Evolutionary conservation across 768 basidiomycete species (phyloP), one percentile per base, ranked within the genome.

Genomic region (Phlebiopsis flavidoalba): DNA sequence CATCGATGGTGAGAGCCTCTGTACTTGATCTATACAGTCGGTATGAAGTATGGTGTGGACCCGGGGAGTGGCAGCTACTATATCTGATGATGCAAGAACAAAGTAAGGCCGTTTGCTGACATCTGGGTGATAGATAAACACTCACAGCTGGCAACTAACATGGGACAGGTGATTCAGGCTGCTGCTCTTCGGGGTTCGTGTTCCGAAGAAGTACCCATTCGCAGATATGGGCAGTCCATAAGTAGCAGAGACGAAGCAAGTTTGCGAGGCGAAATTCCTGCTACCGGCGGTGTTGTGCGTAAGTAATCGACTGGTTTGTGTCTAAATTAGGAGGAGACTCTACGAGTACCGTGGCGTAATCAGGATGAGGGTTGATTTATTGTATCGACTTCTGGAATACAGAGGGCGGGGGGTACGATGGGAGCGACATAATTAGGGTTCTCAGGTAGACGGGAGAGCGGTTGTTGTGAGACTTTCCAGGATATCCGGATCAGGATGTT

Each of bases 401-500:
- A 43, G 40, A 43, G 6, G 40, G 11, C 17, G 10, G 40, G n/a
- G 40, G 17, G 10, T 12, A 17, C 40, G 4, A 43, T 43, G 40
- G 40, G 40, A 43, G 40, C 40, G 40, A 43, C 40, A 17, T 43
- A 31, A 31, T 31, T 31, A 31, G 40, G 40, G 40, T 17, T 43
- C 12, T 43, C n/a, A n/a, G n/a, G 40, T 43, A 43, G 40, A 43
- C 40, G 3, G 40, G 40, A 43, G 40, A 12, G 11, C 40, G 40
- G 26, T 31, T 31, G 26, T 31, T 31, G 26, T 31, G 40, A 43
- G 40, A 17, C 40, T 43, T 53, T 35, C 52, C n/a, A 53, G 35
- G 35, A 36, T 21, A 37, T 14, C 58, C 58, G 26, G 35, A 52
- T 58, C 19, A 22, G 61, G 51, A 8, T 62, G 52, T 58, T 62